Conservation (phyloP, 1,139 yeast genomes). For the Kurtzmaniella quercitrusa region DNA sequence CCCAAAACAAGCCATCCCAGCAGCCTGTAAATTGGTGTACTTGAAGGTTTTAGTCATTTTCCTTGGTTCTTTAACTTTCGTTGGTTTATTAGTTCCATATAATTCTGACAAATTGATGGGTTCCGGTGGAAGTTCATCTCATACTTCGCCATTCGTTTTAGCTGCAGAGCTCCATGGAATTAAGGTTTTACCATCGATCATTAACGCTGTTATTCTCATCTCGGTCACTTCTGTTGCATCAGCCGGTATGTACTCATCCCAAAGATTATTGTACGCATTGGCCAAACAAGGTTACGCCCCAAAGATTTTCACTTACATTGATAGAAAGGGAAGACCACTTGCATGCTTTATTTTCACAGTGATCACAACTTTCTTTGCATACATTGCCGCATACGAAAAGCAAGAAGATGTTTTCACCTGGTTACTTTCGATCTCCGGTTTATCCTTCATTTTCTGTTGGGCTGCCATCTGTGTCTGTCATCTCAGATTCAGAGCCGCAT, state of each 20-base stretch:
- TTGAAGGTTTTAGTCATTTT: constrained; percentile 36
- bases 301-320: constrained; percentile 37
- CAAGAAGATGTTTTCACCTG: constrained; percentile 42
- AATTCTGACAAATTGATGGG: constrained; percentile 39
- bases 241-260: constrained; percentile 41
- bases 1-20: constrained; percentile 38
- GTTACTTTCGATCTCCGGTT: constrained; percentile 42
- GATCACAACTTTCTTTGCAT: constrained; percentile 27
- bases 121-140: constrained; percentile 29
- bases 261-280: constrained; percentile 42
- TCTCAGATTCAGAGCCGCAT: constrained; percentile 40
- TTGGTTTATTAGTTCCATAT: constrained; percentile 42
- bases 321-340: constrained; percentile 41
- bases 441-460: constrained; percentile 43
- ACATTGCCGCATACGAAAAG: constrained; percentile 37
- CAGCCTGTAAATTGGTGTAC: constrained; percentile 40
- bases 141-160: constrained; percentile 44
- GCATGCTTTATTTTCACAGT: constrained; percentile 33
- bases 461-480: constrained; percentile 39
- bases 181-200: constrained; percentile 35
- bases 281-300: constrained; percentile 45
- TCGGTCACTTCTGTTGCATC: constrained; percentile 46
- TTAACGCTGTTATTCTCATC: constrained; percentile 40
- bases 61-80: constrained; percentile 38
- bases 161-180: constrained; percentile 42